Conservation (phyloP, 2,329 filamentous ascomycete species). For the Emmonsiellopsis sp. region DNA sequence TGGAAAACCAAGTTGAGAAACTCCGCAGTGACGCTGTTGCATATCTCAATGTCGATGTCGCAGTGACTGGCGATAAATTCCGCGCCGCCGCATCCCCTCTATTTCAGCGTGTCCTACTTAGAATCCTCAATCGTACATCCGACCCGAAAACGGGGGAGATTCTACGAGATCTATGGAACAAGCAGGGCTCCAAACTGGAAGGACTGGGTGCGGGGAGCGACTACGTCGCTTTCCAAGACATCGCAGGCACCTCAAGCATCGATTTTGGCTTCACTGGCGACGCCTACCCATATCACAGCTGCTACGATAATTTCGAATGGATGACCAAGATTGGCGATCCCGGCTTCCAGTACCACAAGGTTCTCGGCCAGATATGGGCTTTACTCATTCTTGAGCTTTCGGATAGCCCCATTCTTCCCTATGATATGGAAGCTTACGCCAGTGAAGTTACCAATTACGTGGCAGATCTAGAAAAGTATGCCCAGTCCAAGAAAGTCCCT, state of each 20-base stretch:
- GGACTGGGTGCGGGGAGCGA: slow-evolving; percentile 69
- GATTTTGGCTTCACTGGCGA: slow-evolving; percentile 70
- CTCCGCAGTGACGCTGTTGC: slow-evolving; percentile 69
- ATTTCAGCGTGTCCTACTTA: slow-evolving; percentile 62
- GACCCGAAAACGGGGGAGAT: slow-evolving; percentile 67
- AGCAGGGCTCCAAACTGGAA: slow-evolving; percentile 49
- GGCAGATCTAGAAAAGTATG: slow-evolving; percentile 58
- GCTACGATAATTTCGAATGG: slow-evolving; percentile 85
- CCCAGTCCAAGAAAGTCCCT: slow-evolving; percentile 43
- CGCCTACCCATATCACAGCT: slow-evolving; percentile 65
- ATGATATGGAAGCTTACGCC: slow-evolving; percentile 70
- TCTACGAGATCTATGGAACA: slow-evolving; percentile 68
- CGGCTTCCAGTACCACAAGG: slow-evolving; percentile 68
- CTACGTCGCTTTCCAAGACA: slow-evolving; percentile 82
- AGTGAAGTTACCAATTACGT: slow-evolving; percentile 56
- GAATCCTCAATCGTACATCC: slow-evolving; percentile 62
- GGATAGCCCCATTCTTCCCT: slow-evolving; percentile 72
- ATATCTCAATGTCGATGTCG: slow-evolving; percentile 86
- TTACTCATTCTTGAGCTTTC: slow-evolving; percentile 78
- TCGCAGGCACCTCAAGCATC: slow-evolving; percentile 79
- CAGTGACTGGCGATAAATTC: slow-evolving; percentile 66
- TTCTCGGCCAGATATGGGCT: slow-evolving; percentile 69
- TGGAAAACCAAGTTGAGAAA: slow-evolving; percentile 69
- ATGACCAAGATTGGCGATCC: slow-evolving; percentile 74
- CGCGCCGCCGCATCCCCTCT: slow-evolving; percentile 72